A percentile compares a stretch with the other conserved stretches of the same genome.
Conservation (phyloP, 805 yeast species). For the Saturnispora dispora region DNA sequence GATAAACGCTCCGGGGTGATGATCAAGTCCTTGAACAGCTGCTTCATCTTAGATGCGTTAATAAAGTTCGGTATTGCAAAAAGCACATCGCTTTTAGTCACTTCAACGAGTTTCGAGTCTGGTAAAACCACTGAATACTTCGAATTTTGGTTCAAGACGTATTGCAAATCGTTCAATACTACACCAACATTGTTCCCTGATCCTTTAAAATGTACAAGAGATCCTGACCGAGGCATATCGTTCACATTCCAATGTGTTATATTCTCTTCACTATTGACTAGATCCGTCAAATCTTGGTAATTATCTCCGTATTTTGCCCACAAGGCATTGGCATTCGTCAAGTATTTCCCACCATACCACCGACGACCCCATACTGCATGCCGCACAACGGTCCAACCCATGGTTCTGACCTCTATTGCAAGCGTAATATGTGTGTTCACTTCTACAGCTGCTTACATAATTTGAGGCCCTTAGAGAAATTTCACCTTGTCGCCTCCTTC, state of each 20-base stretch:
- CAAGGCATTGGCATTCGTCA: neutral
- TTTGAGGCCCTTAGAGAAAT: neutral
- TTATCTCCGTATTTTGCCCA: neutral
- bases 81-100: conserved; percentile 39
- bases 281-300: neutral
- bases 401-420: neutral
- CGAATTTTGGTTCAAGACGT: conserved; percentile 3
- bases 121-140: conserved; percentile 11
- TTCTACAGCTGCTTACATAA: neutral
- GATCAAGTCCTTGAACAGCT: neutral
- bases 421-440: neutral
- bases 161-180: conserved; percentile 11
- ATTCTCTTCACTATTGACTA: neutral
- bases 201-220: conserved; percentile 12
- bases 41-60: neutral
- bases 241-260: neutral
- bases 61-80: conserved; percentile 14
- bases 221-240: conserved; percentile 9
- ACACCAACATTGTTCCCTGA: conserved; percentile 9
- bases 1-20: neutral
- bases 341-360: neutral
- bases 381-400: neutral
- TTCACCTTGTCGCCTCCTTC: neutral
- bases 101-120: conserved; percentile 43
- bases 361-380: neutral